phyloP scores from a whole-genome alignment of 352 stramenopile species.

The Phytophthora palmivora region DNA sequence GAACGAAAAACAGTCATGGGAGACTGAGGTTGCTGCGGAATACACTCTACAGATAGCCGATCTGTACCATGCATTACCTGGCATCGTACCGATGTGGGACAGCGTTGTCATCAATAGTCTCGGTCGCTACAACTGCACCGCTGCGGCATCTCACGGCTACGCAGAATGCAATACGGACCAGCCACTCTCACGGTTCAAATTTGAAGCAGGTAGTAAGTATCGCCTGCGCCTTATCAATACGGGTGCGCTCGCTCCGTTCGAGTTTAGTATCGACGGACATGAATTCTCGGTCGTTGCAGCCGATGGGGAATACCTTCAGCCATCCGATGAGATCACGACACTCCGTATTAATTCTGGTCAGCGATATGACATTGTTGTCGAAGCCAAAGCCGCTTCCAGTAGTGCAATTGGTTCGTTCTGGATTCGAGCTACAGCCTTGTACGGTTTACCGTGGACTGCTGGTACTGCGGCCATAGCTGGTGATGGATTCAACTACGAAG shows the following conservation, averaged over 20 bases:
- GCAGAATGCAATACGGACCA: slow-evolving; percentile 26
- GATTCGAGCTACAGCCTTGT: slow-evolving; percentile 30
- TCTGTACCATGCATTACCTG: slow-evolving; percentile 34
- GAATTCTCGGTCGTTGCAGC: slow-evolving; percentile 33
- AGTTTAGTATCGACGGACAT: slow-evolving; percentile 43
- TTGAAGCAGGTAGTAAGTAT: slow-evolving; percentile 32
- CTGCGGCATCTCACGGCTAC: slow-evolving; percentile 16
- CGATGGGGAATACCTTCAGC: slow-evolving; percentile 27
- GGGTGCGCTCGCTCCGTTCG: slow-evolving; percentile 32
- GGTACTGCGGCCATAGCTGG: slow-evolving; percentile 13
- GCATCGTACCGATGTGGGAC: slow-evolving; percentile 36
- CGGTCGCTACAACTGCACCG: slow-evolving; percentile 44
- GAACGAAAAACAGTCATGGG: slow-evolving; percentile 16
- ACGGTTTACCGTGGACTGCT: slow-evolving; percentile 36
- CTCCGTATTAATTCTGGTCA: slow-evolving; percentile 40
- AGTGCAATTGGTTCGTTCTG: slow-evolving; percentile 27
- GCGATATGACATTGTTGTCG: slow-evolving; percentile 38
- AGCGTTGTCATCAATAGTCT: slow-evolving; percentile 39
- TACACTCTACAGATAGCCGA: slow-evolving; percentile 40
- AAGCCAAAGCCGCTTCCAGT: slow-evolving; percentile 20
- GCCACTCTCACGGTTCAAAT: slow-evolving; percentile 25
- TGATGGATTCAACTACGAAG: slow-evolving; percentile 34
- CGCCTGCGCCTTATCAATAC: slow-evolving; percentile 35
- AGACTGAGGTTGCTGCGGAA: slow-evolving; percentile 28
- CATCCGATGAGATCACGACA: slow-evolving; percentile 35